Conservation (phyloP, 1,284 basidiomycete species). For the Malassezia yamatoensis region DNA sequence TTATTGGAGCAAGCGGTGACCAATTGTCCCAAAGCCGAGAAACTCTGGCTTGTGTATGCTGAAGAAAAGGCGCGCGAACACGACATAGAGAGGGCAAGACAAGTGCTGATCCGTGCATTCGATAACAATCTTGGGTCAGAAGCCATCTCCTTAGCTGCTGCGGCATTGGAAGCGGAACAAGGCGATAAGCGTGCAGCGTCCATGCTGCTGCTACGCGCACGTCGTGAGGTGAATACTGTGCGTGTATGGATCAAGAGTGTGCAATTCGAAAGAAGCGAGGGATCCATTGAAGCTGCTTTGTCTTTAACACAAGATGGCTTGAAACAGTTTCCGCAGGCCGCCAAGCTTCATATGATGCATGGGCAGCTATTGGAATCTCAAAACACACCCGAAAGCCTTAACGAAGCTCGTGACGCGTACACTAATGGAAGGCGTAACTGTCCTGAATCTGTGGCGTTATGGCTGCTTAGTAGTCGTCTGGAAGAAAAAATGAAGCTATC, state of each 20-base stretch:
- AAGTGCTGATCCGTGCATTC: slow-evolving; percentile 79
- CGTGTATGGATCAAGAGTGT: slow-evolving; percentile 97
- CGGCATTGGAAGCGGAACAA: slow-evolving; percentile 89
- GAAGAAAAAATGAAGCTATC: slow-evolving; percentile 78
- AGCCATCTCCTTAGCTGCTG: slow-evolving; percentile 90
- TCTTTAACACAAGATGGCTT: slow-evolving; percentile 65
- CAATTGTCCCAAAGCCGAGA: slow-evolving; percentile 84
- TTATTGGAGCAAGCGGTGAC: slow-evolving; percentile 72
- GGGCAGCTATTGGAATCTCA: slow-evolving; percentile 63
- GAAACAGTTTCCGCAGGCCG: slow-evolving; percentile 68
- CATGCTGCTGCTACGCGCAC: slow-evolving; percentile 73
- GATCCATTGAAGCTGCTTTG: slow-evolving; percentile 63
- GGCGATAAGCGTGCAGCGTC: slow-evolving; percentile 74
- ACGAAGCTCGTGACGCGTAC: slow-evolving; percentile 26
- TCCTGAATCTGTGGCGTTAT: slow-evolving; percentile 69
- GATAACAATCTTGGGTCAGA: slow-evolving; percentile 92
- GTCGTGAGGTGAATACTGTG: slow-evolving; percentile 79
- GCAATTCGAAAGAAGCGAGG: slow-evolving; percentile 82
- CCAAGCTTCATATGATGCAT: slow-evolving; percentile 92
- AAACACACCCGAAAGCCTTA: background rate
- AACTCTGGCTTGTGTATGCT: slow-evolving; percentile 91
- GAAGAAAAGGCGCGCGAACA: slow-evolving; percentile 78
- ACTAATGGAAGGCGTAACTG: slow-evolving; percentile 69
- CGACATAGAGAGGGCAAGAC: slow-evolving; percentile 74
- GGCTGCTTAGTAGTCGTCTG: slow-evolving; percentile 75